A percentile compares a stretch with the other conserved stretches of the same genome.
Evolutionary conservation across 2,329 filamentous ascomycete species (phyloP).

Genomic region (Colletotrichum aenigma): DNA sequence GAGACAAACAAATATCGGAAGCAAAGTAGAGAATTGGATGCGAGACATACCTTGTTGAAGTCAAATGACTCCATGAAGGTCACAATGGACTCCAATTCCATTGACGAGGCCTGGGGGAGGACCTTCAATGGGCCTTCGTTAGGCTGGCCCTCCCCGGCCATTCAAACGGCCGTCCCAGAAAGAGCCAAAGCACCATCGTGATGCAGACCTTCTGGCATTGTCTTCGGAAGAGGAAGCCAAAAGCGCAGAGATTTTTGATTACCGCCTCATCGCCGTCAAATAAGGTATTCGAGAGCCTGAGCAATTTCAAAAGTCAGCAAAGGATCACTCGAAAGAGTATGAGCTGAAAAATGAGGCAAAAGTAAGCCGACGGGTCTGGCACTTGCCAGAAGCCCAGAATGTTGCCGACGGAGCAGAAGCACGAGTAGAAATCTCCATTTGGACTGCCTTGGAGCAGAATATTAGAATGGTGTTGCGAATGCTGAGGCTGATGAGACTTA

Average conservation of each 20-base stretch:
- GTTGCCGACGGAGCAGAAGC: neutral
- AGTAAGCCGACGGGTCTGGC: neutral
- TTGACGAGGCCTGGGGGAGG: neutral
- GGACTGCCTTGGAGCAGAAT: fast-evolving
- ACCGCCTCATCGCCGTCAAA: neutral
- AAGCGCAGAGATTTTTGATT: too few species aligned
- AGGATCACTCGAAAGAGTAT: neutral
- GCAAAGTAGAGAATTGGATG: neutral
- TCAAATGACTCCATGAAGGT: neutral
- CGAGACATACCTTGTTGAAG: neutral
- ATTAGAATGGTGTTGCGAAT: neutral
- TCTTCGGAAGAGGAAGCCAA: neutral
- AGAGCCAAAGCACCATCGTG: neutral
- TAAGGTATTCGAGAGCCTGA: neutral
- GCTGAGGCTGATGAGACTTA: neutral
- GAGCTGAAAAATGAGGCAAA: neutral
- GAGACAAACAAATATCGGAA: neutral
- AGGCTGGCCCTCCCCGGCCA: neutral
- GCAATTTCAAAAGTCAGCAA: neutral
- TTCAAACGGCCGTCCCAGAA: neutral
- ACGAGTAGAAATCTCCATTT: neutral
- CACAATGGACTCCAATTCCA: neutral
- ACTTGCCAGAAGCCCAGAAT: neutral
- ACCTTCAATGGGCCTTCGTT: neutral
- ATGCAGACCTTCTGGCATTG: neutral